phyloP scores from a whole-genome alignment of 2,329 filamentous ascomycete genomes.

The Neonectria ditissima region DNA sequence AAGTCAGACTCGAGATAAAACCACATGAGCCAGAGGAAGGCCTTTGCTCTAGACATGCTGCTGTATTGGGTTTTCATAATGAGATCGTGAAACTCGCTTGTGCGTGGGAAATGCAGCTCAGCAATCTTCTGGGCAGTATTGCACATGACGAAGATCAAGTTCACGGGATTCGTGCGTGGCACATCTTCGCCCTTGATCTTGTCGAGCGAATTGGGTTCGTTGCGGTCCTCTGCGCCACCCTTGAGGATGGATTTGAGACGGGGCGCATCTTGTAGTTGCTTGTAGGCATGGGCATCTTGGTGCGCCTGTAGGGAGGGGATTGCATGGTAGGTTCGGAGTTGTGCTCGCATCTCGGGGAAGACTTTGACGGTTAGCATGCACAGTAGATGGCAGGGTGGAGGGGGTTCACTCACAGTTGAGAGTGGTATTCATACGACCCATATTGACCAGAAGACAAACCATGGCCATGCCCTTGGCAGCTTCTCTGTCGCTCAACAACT shows the following conservation, averaged over 20 bases:
- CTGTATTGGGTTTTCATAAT: conserved; percentile 90
- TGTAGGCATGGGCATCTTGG: conserved; percentile 95
- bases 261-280: conserved; percentile 96
- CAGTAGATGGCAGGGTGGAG: background rate
- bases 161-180: conserved; percentile 92
- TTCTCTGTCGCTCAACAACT: conserved; percentile 89
- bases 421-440: conserved; percentile 98
- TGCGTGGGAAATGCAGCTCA: conserved; percentile 87
- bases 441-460: conserved; percentile 97
- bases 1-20: conserved; percentile 98
- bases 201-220: conserved; percentile 85
- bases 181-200: conserved; percentile 77
- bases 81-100: conserved; percentile 93
- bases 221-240: conserved; percentile 89
- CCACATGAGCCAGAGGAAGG: conserved; percentile 99
- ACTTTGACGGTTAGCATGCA: conserved; percentile 66
- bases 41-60: conserved; percentile 84
- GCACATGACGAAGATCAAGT: conserved; percentile 94
- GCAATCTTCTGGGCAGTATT: conserved; percentile 92
- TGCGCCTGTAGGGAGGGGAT: conserved; percentile 96
- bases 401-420: conserved; percentile 80
- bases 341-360: conserved; percentile 99
- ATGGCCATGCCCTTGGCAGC: conserved; percentile 99
- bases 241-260: conserved; percentile 97
- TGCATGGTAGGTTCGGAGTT: conserved; percentile 96